Conservation (phyloP, 768 basidiomycete genomes). For the Kwoniella sp. region DNA sequence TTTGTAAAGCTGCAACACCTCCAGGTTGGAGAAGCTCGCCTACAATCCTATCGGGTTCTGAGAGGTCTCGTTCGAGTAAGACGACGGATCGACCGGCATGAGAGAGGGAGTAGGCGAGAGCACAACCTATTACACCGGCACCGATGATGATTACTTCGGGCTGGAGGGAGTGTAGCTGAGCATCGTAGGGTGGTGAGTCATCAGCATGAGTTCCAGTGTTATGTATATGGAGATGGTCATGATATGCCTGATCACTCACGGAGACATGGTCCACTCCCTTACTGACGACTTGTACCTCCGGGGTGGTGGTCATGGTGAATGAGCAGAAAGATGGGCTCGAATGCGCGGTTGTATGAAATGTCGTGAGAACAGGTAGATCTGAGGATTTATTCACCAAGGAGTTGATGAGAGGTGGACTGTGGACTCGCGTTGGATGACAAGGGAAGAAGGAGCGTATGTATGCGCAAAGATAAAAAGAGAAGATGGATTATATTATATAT, state of each 20-base stretch:
- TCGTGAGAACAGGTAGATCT: too few species aligned
- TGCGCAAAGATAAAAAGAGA: too few species aligned
- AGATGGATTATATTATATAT: too few species aligned
- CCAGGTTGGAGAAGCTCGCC: conserved; percentile 96
- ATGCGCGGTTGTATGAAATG: too few species aligned
- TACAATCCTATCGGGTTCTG: conserved; percentile 93
- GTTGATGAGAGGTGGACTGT: too few species aligned
- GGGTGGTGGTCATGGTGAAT: conserved; percentile 20
- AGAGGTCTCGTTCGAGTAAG: conserved; percentile 84
- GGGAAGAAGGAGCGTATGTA: too few species aligned
- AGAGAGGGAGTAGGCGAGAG: conserved; percentile 83
- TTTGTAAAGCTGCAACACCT: conserved; percentile 72
- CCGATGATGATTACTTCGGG: conserved; percentile 74
- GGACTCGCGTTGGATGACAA: too few species aligned
- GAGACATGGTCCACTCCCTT: conserved; percentile 16
- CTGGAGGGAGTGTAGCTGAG: conserved; percentile 32
- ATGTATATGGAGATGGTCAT: neutral
- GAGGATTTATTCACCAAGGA: too few species aligned
- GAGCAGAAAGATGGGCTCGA: neutral
- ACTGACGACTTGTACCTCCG: conserved; percentile 13
- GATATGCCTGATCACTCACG: conserved; percentile 14
- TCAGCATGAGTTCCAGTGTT: neutral
- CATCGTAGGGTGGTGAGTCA: neutral
- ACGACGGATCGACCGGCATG: conserved; percentile 71
- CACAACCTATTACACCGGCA: conserved; percentile 83